Evolutionary conservation across 2,329 filamentous ascomycete species (phyloP), one percentile per base, ranked within the genome.

Genomic region (Alternaria gaisen): DNA sequence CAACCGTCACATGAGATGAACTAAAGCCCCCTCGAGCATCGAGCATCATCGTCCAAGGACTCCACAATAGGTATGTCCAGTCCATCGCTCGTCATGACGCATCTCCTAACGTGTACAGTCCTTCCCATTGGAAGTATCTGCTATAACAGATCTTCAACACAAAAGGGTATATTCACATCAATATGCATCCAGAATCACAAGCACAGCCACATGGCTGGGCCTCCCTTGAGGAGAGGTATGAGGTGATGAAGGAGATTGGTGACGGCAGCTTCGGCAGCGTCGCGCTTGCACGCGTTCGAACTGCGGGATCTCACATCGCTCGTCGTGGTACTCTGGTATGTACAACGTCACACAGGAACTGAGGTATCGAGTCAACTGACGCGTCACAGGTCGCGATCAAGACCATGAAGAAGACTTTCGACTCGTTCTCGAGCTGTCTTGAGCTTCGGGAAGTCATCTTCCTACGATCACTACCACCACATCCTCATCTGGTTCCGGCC

Each of bases 361-460:
- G 20, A 42, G 51, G 41, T 40, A 54, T 54, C 61, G 55, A 62
- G 30, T 58, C 47, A 12, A 66, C 70, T 74, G 68, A 71, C 71
- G 42, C 61, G 61, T 66, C 54, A 57, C 61, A 98, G 95, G 91
- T 99, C 73, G 95, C 95, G 43, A 97, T 99, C 82, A 99, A 99
- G 83, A 98, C 95, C 6, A 99, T 99, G 95, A 99, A 99, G 86
- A 99, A 99, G 87, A 94, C 91, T 0, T 99, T 98, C 73, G 94
- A 98, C 72, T 97, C 92, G 2, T 93, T 97, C 76, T 83, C 87
- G 16, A 91, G 93, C 53, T 99, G 95, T 79, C 82, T 97, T 66
- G 95, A 99, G 80, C 87, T 99, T 55, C 90, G 95, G 64, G 95
- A 99, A 80, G 95, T 99, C 67, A 95, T 99, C 77, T 99, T 99